Conservation (phyloP, 2,329 filamentous ascomycete genomes). For the Dothistroma septosporum region DNA sequence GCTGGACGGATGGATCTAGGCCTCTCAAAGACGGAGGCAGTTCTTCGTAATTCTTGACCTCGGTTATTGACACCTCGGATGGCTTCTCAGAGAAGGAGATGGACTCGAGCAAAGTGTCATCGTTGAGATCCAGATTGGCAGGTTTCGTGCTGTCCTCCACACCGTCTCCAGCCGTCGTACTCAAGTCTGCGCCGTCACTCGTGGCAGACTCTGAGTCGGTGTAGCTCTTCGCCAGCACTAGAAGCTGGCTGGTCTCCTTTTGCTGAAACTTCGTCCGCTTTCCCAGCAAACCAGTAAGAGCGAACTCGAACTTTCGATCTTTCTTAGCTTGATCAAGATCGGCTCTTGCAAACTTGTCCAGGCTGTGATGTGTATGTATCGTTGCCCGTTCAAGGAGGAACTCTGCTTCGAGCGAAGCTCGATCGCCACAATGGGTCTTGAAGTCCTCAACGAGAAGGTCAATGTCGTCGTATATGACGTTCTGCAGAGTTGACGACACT, state of each 20-base stretch:
- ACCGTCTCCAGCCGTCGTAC: constrained; percentile 1
- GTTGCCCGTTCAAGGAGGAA: constrained; percentile 80
- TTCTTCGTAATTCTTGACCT: constrained; percentile 43
- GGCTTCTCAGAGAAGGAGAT: constrained; percentile 69
- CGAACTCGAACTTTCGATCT: constrained; percentile 71
- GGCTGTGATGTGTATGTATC: constrained; percentile 77
- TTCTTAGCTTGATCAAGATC: constrained; percentile 65
- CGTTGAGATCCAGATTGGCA: constrained; percentile 71
- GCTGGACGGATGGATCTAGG: constrained; percentile 74
- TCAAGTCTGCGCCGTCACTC: constrained; percentile 3
- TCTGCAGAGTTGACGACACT: constrained; percentile 56
- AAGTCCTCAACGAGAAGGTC: constrained; percentile 50
- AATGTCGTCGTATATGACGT: constrained; percentile 57
- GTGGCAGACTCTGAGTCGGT: constrained; percentile 24
- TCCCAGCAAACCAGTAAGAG: constrained; percentile 78
- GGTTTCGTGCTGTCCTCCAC: constrained; percentile 17
- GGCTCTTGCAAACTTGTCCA: constrained; percentile 68
- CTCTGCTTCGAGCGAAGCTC: constrained; percentile 53
- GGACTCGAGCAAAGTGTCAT: constrained; percentile 86
- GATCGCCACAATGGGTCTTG: constrained; percentile 14
- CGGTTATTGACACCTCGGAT: constrained; percentile 30
- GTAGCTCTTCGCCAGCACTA: constrained; percentile 79
- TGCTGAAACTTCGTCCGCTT: constrained; percentile 79
- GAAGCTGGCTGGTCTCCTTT: constrained; percentile 77
- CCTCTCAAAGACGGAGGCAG: constrained; percentile 60